Evolutionary conservation across 1,284 basidiomycete genomes (phyloP), one percentile per base, ranked within the genome.

Genomic region (Athelia psychrophila): DNA sequence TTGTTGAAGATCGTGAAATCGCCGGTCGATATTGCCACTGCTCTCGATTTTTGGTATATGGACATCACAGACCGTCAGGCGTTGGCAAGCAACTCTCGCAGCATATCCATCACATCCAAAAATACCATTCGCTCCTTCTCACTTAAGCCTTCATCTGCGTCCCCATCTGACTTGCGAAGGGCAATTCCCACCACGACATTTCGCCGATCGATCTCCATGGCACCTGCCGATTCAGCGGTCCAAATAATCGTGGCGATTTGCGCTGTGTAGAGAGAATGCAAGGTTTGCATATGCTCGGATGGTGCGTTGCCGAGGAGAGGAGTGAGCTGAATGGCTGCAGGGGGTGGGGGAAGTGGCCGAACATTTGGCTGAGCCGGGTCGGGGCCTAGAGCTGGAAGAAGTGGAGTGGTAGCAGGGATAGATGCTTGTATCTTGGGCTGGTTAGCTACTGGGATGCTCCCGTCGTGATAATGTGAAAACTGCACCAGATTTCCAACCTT

Each of bases 171-270:
- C 55, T 68, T 78, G 44, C 68, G 72, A 53, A 93, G 64, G 2
- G 90, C 85, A 40, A 92, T 72, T 1, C 90, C 89, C 38, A 91
- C 80, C 0, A 92, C 67, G 3, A 92, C 78, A 33, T 75, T 77
- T 52, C 74, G 73, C 53, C 79, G 73, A 40, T 75, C 65, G 9
- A 65, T 61, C 32, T 71, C 74, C 33, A 76, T 51, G 13, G 68
- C 60, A 49, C 64, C 64, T 51, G 73, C 61, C 47, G 73, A 68
- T 62, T 82, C 71, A 53, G 74, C 64, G 32, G 77, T 74, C 91
- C 91, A 96, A 1, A 95, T 68, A 8, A 95, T 77, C 0, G 92
- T 92, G 0, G 93, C 91, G 44, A 93, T 86, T 60, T 98, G 95
- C 3, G 86, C 76, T 0, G 86, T 85, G 66, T 95, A 97, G 0